Percentiles rank a stretch among this genome's conserved stretches.
phyloP scores from a whole-genome alignment of 176 grass and related monocot genomes.

The Oryza rufipogon region DNA sequence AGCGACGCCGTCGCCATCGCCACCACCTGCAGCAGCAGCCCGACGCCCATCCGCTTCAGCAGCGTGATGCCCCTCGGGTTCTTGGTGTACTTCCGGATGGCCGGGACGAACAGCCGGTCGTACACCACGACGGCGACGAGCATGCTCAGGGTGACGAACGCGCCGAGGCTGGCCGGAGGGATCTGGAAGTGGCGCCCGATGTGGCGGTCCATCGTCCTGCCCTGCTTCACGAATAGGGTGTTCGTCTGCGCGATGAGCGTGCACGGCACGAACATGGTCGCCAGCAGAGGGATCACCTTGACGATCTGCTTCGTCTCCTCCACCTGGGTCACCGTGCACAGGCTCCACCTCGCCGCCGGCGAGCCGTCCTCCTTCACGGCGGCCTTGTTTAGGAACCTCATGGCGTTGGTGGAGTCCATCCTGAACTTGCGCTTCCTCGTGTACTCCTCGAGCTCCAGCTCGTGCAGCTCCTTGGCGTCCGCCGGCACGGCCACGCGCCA shows the following conservation, averaged over 20 bases:
- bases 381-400: constrained; percentile 67
- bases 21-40: constrained; percentile 35
- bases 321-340: constrained; percentile 68
- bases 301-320: constrained; percentile 64
- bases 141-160: constrained; percentile 58
- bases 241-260: constrained; percentile 63
- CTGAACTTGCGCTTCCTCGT: constrained; percentile 40
- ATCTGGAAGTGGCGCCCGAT: constrained; percentile 53
- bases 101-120: constrained; percentile 47
- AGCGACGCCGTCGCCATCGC: constrained; percentile 47
- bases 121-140: constrained; percentile 44
- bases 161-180: constrained; percentile 58
- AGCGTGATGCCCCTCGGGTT: constrained; percentile 59
- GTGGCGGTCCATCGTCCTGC: constrained; percentile 49
- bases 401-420: constrained; percentile 41
- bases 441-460: constrained; percentile 55
- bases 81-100: constrained; percentile 45
- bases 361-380: constrained; percentile 41
- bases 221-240: constrained; percentile 78
- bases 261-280: constrained; percentile 53
- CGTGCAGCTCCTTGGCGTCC: constrained; percentile 52
- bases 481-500: constrained; percentile 20
- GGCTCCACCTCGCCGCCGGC: constrained; percentile 21
- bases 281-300: constrained; percentile 41
- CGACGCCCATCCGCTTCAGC: constrained; percentile 57